Evolutionary conservation across 179 eudicot genomes (phyloP), one percentile per base, ranked within the genome.

Genomic region (Heliamphora pulchella): DNA sequence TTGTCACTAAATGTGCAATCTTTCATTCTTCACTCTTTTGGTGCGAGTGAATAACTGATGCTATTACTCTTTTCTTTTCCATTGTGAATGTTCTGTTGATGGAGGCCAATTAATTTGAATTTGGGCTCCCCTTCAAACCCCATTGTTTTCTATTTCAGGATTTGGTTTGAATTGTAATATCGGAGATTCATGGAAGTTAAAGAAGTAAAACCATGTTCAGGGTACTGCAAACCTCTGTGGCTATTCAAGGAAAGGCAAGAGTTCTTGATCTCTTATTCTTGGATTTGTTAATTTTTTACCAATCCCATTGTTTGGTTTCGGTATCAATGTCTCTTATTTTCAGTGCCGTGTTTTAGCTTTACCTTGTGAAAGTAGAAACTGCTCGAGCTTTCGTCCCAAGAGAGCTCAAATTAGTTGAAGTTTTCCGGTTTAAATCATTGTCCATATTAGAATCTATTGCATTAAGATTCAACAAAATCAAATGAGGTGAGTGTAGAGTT

Each of bases 261-360:
- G 31, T 50, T 78, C 17, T 77, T 59, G 71, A 66, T 44, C 41
- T 66, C 41, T 41, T 41, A 17, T 74, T 67, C 47, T 50, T 8
- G 8, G 15, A 55, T 67, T 63, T 14, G 31, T 31, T 31, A 31
- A 51, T 14, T 20, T 11, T 8, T 64, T 6, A 20, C 68, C 22
- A n/a, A 7, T 61, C n/a, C 20, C 8, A 46, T 46, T 46, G 6
- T n/a, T 46, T 11, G 51, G 72, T 43, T 46, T 15, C 18, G 18
- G 5, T 46, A 4, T n/a, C 39, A 8, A 17, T 46, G 17, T 48
- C 18, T 70, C 46, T 70, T 0, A 43, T 58, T 58, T 84, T 74
- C 89, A 94, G 98, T 82, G 98, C 98, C 8, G 63, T 92, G 79
- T 94, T 93, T 87, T 97, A 94, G 86, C 84, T 94, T 41, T 94